phyloP scores from a whole-genome alignment of 208 protist species.

The Trypanosoma melophagium region DNA sequence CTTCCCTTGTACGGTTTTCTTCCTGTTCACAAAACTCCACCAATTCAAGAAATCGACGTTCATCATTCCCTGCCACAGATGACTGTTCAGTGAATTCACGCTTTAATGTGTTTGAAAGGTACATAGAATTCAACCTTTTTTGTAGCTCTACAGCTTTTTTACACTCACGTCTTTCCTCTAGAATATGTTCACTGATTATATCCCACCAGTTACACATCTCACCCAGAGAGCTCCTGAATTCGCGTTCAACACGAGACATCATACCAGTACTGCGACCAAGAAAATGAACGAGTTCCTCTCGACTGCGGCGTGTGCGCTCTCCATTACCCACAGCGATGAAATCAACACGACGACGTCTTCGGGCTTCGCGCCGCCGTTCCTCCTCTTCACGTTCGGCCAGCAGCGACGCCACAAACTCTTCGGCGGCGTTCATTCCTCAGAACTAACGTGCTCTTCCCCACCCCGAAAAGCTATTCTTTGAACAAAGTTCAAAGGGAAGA shows the following conservation, averaged over 20 bases:
- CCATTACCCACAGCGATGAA: conserved; percentile 33
- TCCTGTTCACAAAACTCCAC: conserved; percentile 25
- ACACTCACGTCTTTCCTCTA: conserved; percentile 55
- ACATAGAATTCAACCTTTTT: conserved; percentile 37
- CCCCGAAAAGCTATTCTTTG: not conserved
- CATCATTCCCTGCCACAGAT: conserved; percentile 54
- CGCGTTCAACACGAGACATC: conserved; percentile 47
- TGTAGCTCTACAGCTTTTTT: conserved; percentile 45
- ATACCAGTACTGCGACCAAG: conserved; percentile 28
- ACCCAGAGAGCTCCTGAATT: conserved; percentile 49
- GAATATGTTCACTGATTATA: conserved; percentile 61
- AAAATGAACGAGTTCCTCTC: conserved; percentile 26
- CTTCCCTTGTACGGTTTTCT: conserved; percentile 23
- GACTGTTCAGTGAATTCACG: conserved; percentile 52
- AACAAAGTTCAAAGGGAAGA: not conserved
- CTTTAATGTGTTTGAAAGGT: conserved; percentile 39
- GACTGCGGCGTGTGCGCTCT: conserved; percentile 22
- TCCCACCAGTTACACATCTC: conserved; percentile 70
- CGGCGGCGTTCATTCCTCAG: conserved; percentile 31
- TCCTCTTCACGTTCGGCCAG: conserved; percentile 36
- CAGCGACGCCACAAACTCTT: conserved; percentile 39
- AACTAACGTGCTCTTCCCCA: not conserved
- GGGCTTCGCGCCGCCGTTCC: conserved; percentile 30
- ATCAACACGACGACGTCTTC: conserved; percentile 47
- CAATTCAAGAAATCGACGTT: conserved; percentile 45